These are phyloP conservation scores for Tephrocybe rancida DNA, from an alignment of 768 basidiomycete species.

Conservation along the genomic window DNA sequence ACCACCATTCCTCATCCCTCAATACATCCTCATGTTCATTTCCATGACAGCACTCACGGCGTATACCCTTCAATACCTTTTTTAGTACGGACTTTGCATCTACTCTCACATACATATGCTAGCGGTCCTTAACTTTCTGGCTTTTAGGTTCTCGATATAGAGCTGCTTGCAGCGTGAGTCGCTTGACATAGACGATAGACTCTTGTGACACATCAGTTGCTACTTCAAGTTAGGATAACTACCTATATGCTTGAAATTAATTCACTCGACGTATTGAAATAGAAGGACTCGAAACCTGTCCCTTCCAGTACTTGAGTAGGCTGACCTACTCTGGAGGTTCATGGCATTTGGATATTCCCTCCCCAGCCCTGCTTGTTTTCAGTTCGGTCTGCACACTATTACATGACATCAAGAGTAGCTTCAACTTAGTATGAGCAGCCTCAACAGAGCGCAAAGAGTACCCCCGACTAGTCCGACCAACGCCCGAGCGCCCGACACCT, in stretches of 20 bases:
- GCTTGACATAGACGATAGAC: neutral
- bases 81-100: conserved; percentile 24
- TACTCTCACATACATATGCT: neutral
- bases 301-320: too few relatives aligned
- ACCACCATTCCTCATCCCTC: conserved; percentile 65
- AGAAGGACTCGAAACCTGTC: too few relatives aligned
- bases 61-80: conserved; percentile 44
- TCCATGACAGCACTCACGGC: conserved; percentile 53
- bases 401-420: too few relatives aligned
- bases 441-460: neutral
- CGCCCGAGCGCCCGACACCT: conserved; percentile 32
- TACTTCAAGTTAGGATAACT: too few relatives aligned
- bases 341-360: too few relatives aligned
- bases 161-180: neutral
- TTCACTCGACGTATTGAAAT: too few relatives aligned
- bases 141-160: neutral
- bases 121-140: neutral
- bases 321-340: too few relatives aligned
- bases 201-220: neutral
- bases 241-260: too few relatives aligned
- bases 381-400: too few relatives aligned
- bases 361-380: too few relatives aligned
- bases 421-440: neutral
- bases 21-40: conserved; percentile 54
- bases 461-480: conserved; percentile 30